phyloP scores from a whole-genome alignment of 352 stramenopile genomes.

The Hyaloperonospora brassicae region DNA sequence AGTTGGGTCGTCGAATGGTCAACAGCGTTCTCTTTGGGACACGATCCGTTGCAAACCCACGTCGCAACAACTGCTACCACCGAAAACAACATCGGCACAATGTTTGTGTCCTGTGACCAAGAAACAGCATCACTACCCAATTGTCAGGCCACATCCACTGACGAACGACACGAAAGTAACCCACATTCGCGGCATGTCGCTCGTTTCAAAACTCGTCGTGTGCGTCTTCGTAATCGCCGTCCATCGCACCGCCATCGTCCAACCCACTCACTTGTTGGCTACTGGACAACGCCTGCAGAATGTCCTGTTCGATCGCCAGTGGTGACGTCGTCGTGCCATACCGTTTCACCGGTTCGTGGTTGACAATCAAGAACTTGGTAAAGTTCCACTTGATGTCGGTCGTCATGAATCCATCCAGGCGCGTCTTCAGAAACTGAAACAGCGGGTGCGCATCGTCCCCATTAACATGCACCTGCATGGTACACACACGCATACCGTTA shows the following conservation, averaged over 20 bases:
- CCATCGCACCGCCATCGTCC: constrained; percentile 24
- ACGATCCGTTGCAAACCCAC: too few species aligned
- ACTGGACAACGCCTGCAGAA: constrained; percentile 37
- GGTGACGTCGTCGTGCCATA: constrained; percentile 65
- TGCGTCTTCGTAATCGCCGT: constrained; percentile 21
- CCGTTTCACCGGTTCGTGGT: constrained; percentile 60
- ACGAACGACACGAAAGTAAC: too few species aligned
- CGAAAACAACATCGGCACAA: too few species aligned
- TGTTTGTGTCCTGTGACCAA: too few species aligned
- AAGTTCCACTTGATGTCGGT: constrained; percentile 88
- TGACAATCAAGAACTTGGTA: constrained; percentile 78
- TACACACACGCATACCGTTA: not conserved
- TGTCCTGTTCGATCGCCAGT: constrained; percentile 55
- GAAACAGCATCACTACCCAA: too few species aligned
- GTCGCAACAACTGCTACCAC: too few species aligned
- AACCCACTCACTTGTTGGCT: constrained; percentile 22
- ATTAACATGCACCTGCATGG: constrained; percentile 90
- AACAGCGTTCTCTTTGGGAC: too few species aligned
- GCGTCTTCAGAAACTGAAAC: constrained; percentile 87
- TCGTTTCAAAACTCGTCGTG: constrained; percentile 23
- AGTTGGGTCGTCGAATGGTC: too few species aligned
- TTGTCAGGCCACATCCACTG: too few species aligned
- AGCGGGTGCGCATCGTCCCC: constrained; percentile 75
- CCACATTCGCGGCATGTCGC: too few species aligned
- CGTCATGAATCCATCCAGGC: constrained; percentile 52